Evolutionary conservation across 2,329 filamentous ascomycete genomes (phyloP).

Genomic region (Periconia macrospinosa): DNA sequence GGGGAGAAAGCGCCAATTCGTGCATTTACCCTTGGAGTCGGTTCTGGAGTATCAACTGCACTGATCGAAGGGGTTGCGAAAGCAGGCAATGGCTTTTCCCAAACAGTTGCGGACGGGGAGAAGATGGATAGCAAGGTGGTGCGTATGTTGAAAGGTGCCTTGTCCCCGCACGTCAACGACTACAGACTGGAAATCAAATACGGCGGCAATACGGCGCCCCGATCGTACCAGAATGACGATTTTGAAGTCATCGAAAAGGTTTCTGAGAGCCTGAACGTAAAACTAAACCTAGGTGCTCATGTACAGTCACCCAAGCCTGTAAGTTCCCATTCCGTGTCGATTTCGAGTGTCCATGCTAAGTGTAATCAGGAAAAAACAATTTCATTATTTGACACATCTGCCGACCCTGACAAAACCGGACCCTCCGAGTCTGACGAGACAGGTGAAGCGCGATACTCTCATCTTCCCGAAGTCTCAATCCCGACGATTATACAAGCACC

Average conservation of each 20-base stretch:
- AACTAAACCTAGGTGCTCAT: constrained; percentile 28
- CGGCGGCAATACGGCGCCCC: constrained; percentile 21
- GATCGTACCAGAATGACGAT: constrained; percentile 38
- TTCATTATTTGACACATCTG: constrained; percentile 61
- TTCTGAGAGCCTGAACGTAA: constrained; percentile 51
- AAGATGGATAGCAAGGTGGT: constrained; percentile 70
- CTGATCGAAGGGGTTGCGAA: constrained; percentile 62
- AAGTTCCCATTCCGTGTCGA: constrained; percentile 2
- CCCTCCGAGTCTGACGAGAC: constrained; percentile 28
- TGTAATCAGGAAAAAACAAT: constrained; percentile 48
- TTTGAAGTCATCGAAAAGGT: constrained; percentile 66
- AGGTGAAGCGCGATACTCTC: constrained; percentile 46
- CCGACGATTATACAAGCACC: constrained; percentile 69
- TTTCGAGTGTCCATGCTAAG: constrained; percentile 10
- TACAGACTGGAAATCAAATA: constrained; percentile 68
- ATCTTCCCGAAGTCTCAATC: constrained; percentile 55
- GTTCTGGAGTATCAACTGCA: constrained; percentile 56
- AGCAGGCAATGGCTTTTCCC: constrained; percentile 61
- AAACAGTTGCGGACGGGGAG: constrained; percentile 64
- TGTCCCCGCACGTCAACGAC: constrained; percentile 67
- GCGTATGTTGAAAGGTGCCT: constrained; percentile 72
- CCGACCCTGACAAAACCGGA: constrained; percentile 48
- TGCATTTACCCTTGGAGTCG: constrained; percentile 62
- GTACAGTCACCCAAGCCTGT: constrained; percentile 13
- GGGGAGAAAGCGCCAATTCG: constrained; percentile 50